These are phyloP conservation scores for Xylariaceae sp. DNA, from an alignment of 2,329 filamentous ascomycete genomes.

Conservation along the genomic window DNA sequence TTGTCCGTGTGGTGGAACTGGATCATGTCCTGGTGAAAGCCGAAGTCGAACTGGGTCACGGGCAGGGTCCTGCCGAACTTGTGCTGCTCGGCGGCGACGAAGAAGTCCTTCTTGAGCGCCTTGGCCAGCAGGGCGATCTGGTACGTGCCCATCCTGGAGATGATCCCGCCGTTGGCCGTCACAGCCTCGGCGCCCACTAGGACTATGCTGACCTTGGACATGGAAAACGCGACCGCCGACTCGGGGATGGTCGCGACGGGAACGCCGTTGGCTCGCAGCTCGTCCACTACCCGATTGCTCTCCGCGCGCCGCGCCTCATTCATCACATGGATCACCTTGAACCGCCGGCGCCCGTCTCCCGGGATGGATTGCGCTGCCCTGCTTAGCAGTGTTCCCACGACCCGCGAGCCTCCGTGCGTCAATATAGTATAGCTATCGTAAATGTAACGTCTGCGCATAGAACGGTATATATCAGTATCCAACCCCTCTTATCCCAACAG, in stretches of 20 bases:
- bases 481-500: neutral
- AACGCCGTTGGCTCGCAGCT: constrained; percentile 73
- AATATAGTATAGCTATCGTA: constrained; percentile 79
- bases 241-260: constrained; percentile 81
- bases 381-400: constrained; percentile 76
- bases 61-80: constrained; percentile 93
- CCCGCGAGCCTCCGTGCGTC: constrained; percentile 85
- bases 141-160: constrained; percentile 82
- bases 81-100: constrained; percentile 92
- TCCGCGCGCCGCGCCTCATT: constrained; percentile 60
- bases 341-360: constrained; percentile 60
- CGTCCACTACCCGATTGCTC: constrained; percentile 69
- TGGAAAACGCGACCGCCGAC: constrained; percentile 75
- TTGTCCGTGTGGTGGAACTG: constrained; percentile 30
- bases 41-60: constrained; percentile 64
- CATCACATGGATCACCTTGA: constrained; percentile 81
- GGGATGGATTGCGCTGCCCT: constrained; percentile 68
- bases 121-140: constrained; percentile 84
- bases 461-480: neutral
- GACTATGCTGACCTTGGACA: constrained; percentile 71
- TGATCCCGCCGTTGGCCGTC: constrained; percentile 90
- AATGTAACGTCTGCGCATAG: constrained; percentile 65
- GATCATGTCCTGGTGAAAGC: constrained; percentile 43
- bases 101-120: constrained; percentile 68
- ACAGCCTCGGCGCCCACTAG: constrained; percentile 80